Evolutionary conservation across 805 yeast species (phyloP).

Genomic region (Nakazawaea pomicola): DNA sequence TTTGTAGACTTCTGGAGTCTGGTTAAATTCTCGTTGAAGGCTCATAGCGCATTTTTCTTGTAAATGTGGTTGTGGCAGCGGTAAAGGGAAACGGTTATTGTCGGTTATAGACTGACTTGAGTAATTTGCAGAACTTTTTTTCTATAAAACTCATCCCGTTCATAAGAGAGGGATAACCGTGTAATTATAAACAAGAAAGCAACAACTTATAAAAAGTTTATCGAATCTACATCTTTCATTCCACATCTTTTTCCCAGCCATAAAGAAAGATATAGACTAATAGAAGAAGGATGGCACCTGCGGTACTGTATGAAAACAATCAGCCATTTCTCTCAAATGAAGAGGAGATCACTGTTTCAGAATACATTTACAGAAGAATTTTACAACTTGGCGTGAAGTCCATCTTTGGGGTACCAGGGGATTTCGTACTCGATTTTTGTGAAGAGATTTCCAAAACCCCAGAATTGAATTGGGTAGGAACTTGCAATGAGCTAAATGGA

Average conservation of each 20-base stretch:
- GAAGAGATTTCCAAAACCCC: slow-evolving; percentile 36
- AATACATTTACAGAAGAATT: slow-evolving; percentile 41
- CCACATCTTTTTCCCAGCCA: background rate
- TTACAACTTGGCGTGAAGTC: slow-evolving; percentile 38
- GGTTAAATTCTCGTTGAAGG: too few relatives aligned
- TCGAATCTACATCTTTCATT: too few relatives aligned
- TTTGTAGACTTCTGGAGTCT: too few relatives aligned
- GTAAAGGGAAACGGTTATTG: slow-evolving; percentile 5
- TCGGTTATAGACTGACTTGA: slow-evolving; percentile 8
- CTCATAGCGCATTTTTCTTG: too few relatives aligned
- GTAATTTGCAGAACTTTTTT: background rate
- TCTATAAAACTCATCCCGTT: background rate
- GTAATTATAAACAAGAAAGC: too few relatives aligned
- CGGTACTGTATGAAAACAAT: background rate
- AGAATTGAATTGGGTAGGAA: slow-evolving; percentile 33
- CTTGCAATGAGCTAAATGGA: slow-evolving; percentile 48
- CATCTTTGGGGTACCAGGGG: slow-evolving; percentile 58
- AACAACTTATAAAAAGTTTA: too few relatives aligned
- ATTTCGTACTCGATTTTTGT: slow-evolving; percentile 46
- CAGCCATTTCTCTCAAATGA: background rate
- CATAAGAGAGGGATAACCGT: background rate
- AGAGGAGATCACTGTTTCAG: slow-evolving; percentile 27
- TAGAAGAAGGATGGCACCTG: slow-evolving; percentile 5
- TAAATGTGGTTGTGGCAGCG: too few relatives aligned
- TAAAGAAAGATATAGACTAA: too few relatives aligned